Conservation (phyloP, 306 rosid species). For the Aeschynomene evenia region DNA sequence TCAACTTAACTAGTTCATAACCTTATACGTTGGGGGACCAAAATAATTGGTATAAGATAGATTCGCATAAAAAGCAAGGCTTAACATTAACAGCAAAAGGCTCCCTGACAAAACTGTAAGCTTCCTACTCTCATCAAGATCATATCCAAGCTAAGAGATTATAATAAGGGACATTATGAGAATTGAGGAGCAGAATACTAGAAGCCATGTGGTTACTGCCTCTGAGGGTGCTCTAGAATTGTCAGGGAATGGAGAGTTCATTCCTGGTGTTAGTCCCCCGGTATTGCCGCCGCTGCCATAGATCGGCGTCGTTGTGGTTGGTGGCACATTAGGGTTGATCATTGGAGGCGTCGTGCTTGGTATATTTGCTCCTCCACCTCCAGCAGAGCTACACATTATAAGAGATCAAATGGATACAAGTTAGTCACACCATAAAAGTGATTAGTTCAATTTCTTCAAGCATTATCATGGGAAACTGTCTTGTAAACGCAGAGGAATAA, state of each 20-base stretch:
- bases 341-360: constrained; percentile 47
- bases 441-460: background rate
- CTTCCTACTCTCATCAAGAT: constrained; percentile 38
- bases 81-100: constrained; percentile 39
- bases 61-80: constrained; percentile 23
- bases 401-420: constrained; percentile 14
- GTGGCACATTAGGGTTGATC: constrained; percentile 44
- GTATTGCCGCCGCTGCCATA: constrained; percentile 39
- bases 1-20: constrained; percentile 36
- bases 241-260: constrained; percentile 46
- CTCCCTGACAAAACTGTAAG: constrained; percentile 71
- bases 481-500: no score
- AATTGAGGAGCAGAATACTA: constrained; percentile 21
- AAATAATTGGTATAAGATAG: constrained; percentile 14
- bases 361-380: constrained; percentile 79
- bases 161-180: constrained; percentile 28
- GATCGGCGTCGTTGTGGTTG: constrained; percentile 43
- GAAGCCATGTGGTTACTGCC: constrained; percentile 18
- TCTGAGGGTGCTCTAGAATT: constrained; percentile 40
- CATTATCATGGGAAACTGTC: background rate
- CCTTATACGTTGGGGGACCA: constrained; percentile 23
- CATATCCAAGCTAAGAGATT: constrained; percentile 27
- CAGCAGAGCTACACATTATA: constrained; percentile 59
- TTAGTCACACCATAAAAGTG: constrained; percentile 7
- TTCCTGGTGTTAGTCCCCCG: constrained; percentile 45